Conservation (phyloP, 1,284 basidiomycete species). For the Termitomyces sp. region DNA sequence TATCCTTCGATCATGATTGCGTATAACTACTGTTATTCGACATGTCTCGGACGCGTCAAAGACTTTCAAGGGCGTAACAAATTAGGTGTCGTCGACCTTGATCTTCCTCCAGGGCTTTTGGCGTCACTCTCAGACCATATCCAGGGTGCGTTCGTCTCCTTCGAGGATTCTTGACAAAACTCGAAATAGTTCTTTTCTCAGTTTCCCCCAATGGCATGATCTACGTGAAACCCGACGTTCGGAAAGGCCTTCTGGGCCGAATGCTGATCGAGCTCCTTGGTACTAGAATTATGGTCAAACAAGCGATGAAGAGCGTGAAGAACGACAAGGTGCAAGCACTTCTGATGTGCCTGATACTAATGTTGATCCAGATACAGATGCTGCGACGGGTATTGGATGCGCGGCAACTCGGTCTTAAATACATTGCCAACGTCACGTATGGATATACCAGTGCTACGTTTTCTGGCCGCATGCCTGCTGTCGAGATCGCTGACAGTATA, state of each 20-base stretch:
- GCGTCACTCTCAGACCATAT: constrained; percentile 70
- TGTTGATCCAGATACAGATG: constrained; percentile 42
- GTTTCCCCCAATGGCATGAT: constrained; percentile 94
- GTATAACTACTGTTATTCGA: constrained; percentile 97
- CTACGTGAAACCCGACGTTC: constrained; percentile 83
- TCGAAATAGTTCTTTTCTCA: constrained; percentile 25
- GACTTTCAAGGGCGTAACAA: constrained; percentile 87
- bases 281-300: constrained; percentile 97
- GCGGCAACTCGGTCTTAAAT: constrained; percentile 84
- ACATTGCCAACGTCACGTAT: constrained; percentile 87
- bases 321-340: constrained; percentile 61
- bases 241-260: constrained; percentile 81
- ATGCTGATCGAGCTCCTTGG: constrained; percentile 94
- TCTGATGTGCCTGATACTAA: not conserved
- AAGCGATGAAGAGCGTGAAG: constrained; percentile 82
- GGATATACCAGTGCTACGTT: constrained; percentile 93
- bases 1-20: constrained; percentile 99
- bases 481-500: constrained; percentile 97
- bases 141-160: constrained; percentile 46
- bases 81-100: constrained; percentile 80
- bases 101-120: constrained; percentile 66
- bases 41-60: constrained; percentile 85
- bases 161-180: not conserved
- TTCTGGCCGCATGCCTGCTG: constrained; percentile 96
- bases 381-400: constrained; percentile 77